Evolutionary conservation across 1,284 basidiomycete genomes (phyloP), one percentile per base, ranked within the genome.

Genomic region (Apiotrichum siamense): DNA sequence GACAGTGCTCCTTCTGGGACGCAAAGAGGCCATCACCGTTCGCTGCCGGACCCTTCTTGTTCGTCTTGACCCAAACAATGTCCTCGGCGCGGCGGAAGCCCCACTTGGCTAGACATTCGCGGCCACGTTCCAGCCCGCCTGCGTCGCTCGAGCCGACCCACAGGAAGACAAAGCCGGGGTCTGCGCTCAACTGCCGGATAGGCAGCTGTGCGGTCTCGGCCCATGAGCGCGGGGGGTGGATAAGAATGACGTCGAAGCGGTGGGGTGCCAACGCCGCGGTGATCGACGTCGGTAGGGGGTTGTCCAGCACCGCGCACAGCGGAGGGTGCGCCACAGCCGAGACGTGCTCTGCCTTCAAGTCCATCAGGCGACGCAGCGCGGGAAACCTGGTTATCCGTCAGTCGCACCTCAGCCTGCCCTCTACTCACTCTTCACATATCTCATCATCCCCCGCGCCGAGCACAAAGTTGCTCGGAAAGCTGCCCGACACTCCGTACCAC

Each of bases 41-140:
- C 17, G 24, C 13, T 23, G 32, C 11, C n/a, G 21, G n/a, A n/a
- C 23, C 33, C 18, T 23, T 31, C 44, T 78, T 79, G 67, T 96
- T 97, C 29, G 90, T 94, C 75, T 89, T 92, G 50, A 96, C 85
- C 91, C 93, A 97, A 5, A 94, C 87, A 20, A 98, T 90, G 70
- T 98, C 94, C 69, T 98, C 94, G 62, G 91, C 97, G 42, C 94
- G 76, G 40, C 94, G 77, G 70, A 94, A 99, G 1, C 94, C 94
- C 94, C 94, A 99, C 65, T 83, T 86, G 1, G 85, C 85, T 41
- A 97, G 79, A 31, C 94, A 79, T 67, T 97, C 94, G 33, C 94
- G 78, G 0, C 96, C 94, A 29, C 86, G 80, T 72, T 98, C 96
- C 7, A 98, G 78, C 0, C 92, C 96, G 44, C 92, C 89, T 3